Evolutionary conservation across 192 early-diverging fungal genomes (phyloP).

Genomic region (Entrophospora sp.): DNA sequence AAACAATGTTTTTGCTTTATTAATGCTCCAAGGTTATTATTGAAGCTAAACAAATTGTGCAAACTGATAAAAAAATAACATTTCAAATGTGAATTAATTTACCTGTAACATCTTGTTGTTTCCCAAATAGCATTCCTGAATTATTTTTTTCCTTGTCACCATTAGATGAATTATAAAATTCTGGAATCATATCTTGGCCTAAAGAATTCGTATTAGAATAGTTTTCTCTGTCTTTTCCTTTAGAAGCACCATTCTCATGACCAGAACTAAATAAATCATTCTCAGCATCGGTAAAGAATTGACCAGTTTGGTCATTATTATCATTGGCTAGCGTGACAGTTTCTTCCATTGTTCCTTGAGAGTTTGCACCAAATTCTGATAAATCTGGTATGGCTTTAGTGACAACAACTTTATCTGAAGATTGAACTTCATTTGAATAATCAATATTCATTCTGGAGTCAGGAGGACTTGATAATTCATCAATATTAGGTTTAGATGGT

Average conservation of each 20-base stretch:
- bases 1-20: background rate
- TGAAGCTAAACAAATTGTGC: too few species aligned
- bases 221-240: conserved; percentile 16
- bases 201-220: background rate
- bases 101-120: conserved; percentile 69
- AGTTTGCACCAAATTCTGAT: too few species aligned
- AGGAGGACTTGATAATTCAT: background rate
- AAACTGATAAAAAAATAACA: too few species aligned
- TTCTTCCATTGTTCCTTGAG: too few species aligned
- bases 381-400: too few species aligned
- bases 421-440: too few species aligned
- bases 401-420: too few species aligned
- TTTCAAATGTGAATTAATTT: too few species aligned
- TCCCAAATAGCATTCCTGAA: conserved; percentile 34
- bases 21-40: background rate
- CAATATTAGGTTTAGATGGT: background rate
- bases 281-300: background rate
- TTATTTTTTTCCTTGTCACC: background rate
- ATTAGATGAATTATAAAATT: background rate
- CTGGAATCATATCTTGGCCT: background rate
- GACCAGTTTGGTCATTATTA: background rate
- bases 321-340: too few species aligned
- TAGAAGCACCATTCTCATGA: too few species aligned
- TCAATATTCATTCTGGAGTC: background rate
- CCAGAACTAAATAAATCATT: too few species aligned